Base-by-base conservation (phyloP, 2,329 filamentous ascomycete genomes). In the Ambrosiella beaveri region DNA sequence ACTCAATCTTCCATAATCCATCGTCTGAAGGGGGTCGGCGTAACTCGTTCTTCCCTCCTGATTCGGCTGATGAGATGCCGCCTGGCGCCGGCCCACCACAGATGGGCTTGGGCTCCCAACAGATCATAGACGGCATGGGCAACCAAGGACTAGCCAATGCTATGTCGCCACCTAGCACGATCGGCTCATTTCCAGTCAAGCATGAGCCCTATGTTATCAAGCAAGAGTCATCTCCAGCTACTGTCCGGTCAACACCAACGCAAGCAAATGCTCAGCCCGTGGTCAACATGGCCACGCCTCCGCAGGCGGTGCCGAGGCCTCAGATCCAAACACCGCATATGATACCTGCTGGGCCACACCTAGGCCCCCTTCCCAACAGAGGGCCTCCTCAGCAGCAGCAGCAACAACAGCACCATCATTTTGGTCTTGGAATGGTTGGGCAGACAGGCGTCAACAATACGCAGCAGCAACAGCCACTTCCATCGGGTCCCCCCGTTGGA, bases 11-110 rank as follows among this genome's bases (percentile, higher is more conserved):
- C 67, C 71, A 75, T 62, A 79, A 77, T 59, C 80, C 80, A 5
- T 73, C 75, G 1, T 74, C 73, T 15, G 75, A 72, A 4, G 77
- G 80, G 61, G 79, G 80, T 7, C 74, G 80, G 19, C 72, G 80
- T 7, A 80, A 81, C 62, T 83, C 80, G 13, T 81, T 82, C 63
- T 83, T 83, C 62, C 79, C 81, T 8, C 81, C 81, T 1, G 80
- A 83, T 17, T 69, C 71, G n/a, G 59, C 59, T 11, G 59, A 61
- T 15, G 59, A 61, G 12, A 61, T 61, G 59, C 51, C 56, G 5
- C 59, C 59, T 1, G 58, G 59, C 35, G 58, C 59, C 7, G n/a
- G 53, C 8, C 44, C 59, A 8, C 51, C 55, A 8, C 56, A 58
- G 35, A 55, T 60, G 19, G 39, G 53, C 6, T 47, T 47, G 35